Evolutionary conservation across 1,139 yeast genomes (phyloP), one percentile per base, ranked within the genome.

Genomic region (Yamadazyma mexicana): DNA sequence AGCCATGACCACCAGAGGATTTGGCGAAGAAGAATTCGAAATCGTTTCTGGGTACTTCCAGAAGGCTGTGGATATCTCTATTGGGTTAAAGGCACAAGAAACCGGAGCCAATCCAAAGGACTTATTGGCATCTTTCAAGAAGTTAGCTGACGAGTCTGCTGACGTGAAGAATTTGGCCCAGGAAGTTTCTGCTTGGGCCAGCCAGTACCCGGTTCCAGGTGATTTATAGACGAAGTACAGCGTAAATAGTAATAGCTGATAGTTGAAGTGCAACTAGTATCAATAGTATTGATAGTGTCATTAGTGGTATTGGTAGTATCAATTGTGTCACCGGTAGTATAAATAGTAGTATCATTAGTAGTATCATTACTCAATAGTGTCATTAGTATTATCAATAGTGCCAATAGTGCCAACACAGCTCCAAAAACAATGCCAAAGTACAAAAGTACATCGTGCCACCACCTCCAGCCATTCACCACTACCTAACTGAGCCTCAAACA

Each of bases 1-100:
- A 43, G 97, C 97, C 43, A 91, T 91, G 98, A 86, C 97, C 48
- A 88, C 97, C 38, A 84, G 98, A 74, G 97, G 97, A 22, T 84
- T 91, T 56, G 83, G 85, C 33, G 79, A 77, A 47, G 76, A 67
- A 34, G 97, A 91, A 56, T 91, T 91, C 55, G 80, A 73, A 49
- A 75, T 79, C 59, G 92, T 91, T 43, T 87, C 91, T 20, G 78
- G 75, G 43, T 88, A 79, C 71, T 83, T 91, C 61, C 84, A 85
- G 59, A 70, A 69, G 52, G 95, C 96, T 23, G 94, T 87, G 45
- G 77, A 80, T 20, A 69, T 84, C 47, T 75, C 91, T 15, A 62
- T 74, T 42, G 73, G 71, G 26, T 71, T 85, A 59, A 83, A 82
- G 63, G 53, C 73, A 12, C 67, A 76, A 56, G 88, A 81, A 62